Evolutionary conservation across 2,329 filamentous ascomycete genomes (phyloP), one percentile per base, ranked within the genome.

Genomic region (Penicillium thymicola): DNA sequence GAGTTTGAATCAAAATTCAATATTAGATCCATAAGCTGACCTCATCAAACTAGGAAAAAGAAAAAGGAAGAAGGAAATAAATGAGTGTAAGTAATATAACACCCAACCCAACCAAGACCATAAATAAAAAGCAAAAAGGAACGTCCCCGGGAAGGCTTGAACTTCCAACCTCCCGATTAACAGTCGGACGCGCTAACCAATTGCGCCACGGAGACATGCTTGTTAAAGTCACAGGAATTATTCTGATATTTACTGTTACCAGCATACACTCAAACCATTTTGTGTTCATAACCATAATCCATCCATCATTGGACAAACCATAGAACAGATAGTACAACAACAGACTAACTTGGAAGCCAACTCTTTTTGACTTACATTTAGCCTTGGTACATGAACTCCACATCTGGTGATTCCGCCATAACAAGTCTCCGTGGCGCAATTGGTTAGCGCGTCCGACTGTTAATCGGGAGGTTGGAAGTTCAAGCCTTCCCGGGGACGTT

Each of bases 121-220:
- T 16, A 45, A 4, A 25, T 7, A 25, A 7, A 46, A 46, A 23
- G 13, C 28, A 58, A 65, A 65, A 64, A 64, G 25, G 56, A 56
- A 45, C 72, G 72, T 73, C 69, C 72, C 72, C 68, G 71, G 70
- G 70, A 74, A 73, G 71, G 72, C 71, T 74, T 69, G 72, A 74
- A 74, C 71, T 73, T 74, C 71, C 71, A 72, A 72, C 71, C 64
- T 66, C 64, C 62, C 59, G 64, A 66, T 66, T 66, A 66, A 66
- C 64, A 66, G 64, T 66, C 64, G 59, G 62, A 66, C 64, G 64
- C 64, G 64, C 64, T 66, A 66, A 53, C 64, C 64, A 40, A 66
- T 66, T 66, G 64, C 63, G 64, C 63, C 63, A 66, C 63, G 63
- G 61, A 66, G 64, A 32, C 21, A 3, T 21, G 3, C 21, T 21